phyloP scores from a whole-genome alignment of 2,329 filamentous ascomycete species.

The Exophiala bonariae region DNA sequence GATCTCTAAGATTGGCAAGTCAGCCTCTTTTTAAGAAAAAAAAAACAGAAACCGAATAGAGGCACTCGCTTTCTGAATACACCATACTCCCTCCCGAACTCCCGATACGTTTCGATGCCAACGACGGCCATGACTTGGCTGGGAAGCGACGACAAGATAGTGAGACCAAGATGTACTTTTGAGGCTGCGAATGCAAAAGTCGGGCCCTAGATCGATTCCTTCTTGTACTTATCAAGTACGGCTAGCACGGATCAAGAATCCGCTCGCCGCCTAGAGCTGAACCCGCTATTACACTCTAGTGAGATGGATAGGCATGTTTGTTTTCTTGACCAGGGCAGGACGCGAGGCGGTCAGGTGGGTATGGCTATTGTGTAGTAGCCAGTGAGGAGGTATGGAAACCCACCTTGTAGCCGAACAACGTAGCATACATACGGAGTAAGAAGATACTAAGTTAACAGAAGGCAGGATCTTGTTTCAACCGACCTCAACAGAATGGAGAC shows the following conservation, averaged over 20 bases:
- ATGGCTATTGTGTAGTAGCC: background rate
- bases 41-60: background rate
- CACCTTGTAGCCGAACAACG: too few species aligned
- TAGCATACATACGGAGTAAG: too few species aligned
- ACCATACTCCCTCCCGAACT: constrained; percentile 24
- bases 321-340: constrained; percentile 1
- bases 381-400: too few species aligned
- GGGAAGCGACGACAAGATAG: too few species aligned
- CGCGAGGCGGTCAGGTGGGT: constrained; percentile 1
- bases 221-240: background rate
- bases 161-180: too few species aligned
- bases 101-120: background rate
- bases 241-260: constrained; percentile 2
- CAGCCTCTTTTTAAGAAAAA: too few species aligned
- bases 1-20: constrained; percentile 42
- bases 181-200: too few species aligned
- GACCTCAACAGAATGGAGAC: too few species aligned
- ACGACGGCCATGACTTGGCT: background rate
- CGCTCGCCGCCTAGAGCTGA: background rate
- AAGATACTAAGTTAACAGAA: too few species aligned
- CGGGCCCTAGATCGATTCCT: too few species aligned
- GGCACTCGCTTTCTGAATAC: constrained; percentile 19
- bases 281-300: constrained; percentile 2
- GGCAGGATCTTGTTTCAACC: too few species aligned
- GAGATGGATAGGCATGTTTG: constrained; percentile 1